A percentile compares a stretch with the other conserved stretches of the same genome.
These are phyloP conservation scores for Dianthus caryophyllus DNA, from an alignment of 148 eudicot species.

Conservation along the genomic window DNA sequence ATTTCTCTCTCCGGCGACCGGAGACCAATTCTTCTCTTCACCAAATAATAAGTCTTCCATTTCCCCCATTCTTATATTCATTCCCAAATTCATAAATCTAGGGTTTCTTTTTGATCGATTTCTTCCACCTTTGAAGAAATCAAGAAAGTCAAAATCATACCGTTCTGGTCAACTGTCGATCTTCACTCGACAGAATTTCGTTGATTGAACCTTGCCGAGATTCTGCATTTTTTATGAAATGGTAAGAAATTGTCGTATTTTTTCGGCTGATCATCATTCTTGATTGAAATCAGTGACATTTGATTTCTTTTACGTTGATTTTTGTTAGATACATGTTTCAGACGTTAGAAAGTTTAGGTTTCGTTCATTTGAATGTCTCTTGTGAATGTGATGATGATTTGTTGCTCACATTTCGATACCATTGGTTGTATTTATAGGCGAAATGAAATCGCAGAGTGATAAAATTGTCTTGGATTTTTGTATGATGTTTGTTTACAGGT, in stretches of 20 bases:
- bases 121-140: neutral
- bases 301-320: neutral
- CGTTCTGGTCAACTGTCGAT: neutral
- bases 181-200: neutral
- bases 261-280: neutral
- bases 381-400: neutral
- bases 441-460: neutral
- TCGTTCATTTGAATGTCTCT: neutral
- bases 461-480: neutral
- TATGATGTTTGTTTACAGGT: slow-evolving; percentile 38
- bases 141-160: neutral
- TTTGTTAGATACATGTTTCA: neutral
- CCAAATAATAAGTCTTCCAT: neutral
- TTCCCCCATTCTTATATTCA: neutral
- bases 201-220: neutral
- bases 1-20: slow-evolving; percentile 16
- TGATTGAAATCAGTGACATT: neutral
- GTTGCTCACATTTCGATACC: neutral
- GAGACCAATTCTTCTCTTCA: neutral
- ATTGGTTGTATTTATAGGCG: neutral
- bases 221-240: neutral
- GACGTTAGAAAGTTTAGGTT: too few relatives aligned
- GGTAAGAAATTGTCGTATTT: slow-evolving; percentile 1
- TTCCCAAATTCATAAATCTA: slow-evolving; percentile 3
- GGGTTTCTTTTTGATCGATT: neutral